These are phyloP conservation scores for Nigrospora oryzae DNA, from an alignment of 2,329 filamentous ascomycete species.

Conservation along the genomic window DNA sequence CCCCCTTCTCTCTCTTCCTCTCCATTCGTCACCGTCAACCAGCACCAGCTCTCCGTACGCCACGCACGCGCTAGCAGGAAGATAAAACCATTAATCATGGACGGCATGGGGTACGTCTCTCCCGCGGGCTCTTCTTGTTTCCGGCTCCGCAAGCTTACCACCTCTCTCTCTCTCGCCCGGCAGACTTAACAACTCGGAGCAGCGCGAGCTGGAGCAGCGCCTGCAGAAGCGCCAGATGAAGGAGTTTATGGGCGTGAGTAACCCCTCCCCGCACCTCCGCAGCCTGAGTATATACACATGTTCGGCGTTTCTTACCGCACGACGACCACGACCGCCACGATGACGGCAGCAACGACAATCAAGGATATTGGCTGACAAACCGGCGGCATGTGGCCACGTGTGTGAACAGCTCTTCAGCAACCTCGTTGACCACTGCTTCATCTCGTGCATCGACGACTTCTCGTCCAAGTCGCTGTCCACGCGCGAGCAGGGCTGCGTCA, in stretches of 20 bases:
- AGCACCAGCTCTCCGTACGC: too few species aligned
- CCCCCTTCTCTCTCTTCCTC: too few species aligned
- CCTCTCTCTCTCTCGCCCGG: neutral
- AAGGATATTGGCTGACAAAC: neutral
- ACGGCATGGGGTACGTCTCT: conserved; percentile 3
- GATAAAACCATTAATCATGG: conserved; percentile 1
- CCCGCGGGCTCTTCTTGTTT: conserved; percentile 14
- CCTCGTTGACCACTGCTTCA: conserved; percentile 85
- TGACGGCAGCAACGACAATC: neutral
- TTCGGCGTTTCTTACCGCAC: neutral
- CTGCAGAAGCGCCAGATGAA: conserved; percentile 99
- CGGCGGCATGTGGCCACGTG: neutral
- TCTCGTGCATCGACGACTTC: conserved; percentile 96
- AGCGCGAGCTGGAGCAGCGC: conserved; percentile 86
- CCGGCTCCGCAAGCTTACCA: neutral
- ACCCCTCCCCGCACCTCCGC: too few species aligned
- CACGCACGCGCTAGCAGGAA: too few species aligned
- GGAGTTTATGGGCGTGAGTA: conserved; percentile 90
- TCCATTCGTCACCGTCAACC: too few species aligned
- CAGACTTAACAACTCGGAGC: conserved; percentile 67
- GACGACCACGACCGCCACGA: too few species aligned
- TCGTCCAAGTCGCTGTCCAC: conserved; percentile 88
- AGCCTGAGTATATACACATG: too few species aligned
- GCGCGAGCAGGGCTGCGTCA: conserved; percentile 85
- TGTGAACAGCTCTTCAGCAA: conserved; percentile 46